phyloP scores from a whole-genome alignment of 352 stramenopile species.

The Paralagenidium karlingii region DNA sequence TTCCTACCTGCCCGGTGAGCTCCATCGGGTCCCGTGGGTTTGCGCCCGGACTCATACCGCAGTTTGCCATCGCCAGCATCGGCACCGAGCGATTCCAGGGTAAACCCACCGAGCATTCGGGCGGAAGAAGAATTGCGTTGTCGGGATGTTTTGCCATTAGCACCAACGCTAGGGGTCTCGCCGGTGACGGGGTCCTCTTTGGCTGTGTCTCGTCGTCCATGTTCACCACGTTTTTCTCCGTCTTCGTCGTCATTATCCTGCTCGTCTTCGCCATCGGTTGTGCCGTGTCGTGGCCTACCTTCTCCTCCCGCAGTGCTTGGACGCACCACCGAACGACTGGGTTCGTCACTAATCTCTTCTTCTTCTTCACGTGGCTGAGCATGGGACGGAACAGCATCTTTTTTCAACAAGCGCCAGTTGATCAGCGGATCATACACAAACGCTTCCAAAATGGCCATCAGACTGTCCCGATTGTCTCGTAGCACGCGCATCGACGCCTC shows the following conservation, averaged over 20 bases:
- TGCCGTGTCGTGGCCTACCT: neutral
- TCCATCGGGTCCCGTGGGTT: no score
- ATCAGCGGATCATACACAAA: slow-evolving; percentile 99
- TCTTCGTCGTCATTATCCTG: slow-evolving; percentile 5
- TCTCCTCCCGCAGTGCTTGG: neutral
- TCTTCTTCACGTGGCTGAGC: slow-evolving; percentile 51
- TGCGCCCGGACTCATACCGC: neutral
- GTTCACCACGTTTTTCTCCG: neutral
- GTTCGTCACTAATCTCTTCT: slow-evolving; percentile 18
- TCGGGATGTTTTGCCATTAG: neutral
- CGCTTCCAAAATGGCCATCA: slow-evolving; percentile 99
- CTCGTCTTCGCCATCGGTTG: neutral
- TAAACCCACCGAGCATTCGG: neutral
- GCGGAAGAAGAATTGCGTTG: neutral
- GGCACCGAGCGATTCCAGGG: neutral
- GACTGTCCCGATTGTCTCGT: slow-evolving; percentile 95
- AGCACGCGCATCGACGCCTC: slow-evolving; percentile 97
- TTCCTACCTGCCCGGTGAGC: no score
- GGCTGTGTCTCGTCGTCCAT: no score
- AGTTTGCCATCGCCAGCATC: neutral
- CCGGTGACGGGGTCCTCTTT: slow-evolving; percentile 1
- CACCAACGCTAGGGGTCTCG: neutral
- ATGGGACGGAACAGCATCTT: slow-evolving; percentile 62
- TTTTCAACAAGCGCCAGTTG: slow-evolving; percentile 95
- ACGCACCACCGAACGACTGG: neutral